A percentile compares a stretch with the other conserved stretches of the same genome.
Evolutionary conservation across 768 basidiomycete genomes (phyloP).

Genomic region (Leccinum aurantiacum): DNA sequence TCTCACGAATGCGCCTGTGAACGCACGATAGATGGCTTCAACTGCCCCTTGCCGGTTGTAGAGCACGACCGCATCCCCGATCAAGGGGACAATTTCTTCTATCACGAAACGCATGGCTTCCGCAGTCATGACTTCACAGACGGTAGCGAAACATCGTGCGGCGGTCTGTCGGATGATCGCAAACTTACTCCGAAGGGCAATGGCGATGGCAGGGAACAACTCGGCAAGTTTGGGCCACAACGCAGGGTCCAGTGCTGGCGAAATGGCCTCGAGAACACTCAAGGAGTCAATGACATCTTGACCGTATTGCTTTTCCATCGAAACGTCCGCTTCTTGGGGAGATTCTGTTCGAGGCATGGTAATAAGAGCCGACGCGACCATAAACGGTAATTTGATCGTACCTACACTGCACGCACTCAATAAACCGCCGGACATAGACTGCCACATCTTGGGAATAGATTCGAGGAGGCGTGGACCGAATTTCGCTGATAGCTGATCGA

Average conservation of each 20-base stretch:
- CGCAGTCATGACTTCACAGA: constrained; percentile 83
- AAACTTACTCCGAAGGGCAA: constrained; percentile 81
- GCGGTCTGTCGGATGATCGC: constrained; percentile 89
- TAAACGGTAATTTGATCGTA: constrained; percentile 34
- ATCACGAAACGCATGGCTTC: constrained; percentile 91
- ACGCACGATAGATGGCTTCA: constrained; percentile 58
- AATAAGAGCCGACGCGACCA: neutral
- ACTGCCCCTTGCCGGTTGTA: constrained; percentile 85
- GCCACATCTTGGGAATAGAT: constrained; percentile 93
- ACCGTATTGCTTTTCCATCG: constrained; percentile 71
- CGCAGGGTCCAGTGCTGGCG: constrained; percentile 68
- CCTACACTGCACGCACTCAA: constrained; percentile 65
- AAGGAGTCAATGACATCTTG: constrained; percentile 93
- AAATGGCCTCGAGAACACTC: constrained; percentile 82
- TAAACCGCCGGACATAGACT: constrained; percentile 82
- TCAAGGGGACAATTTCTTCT: constrained; percentile 74
- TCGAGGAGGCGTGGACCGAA: constrained; percentile 76
- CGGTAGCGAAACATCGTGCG: constrained; percentile 81
- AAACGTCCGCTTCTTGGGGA: constrained; percentile 55
- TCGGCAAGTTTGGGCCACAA: constrained; percentile 68
- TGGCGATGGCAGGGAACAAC: constrained; percentile 73
- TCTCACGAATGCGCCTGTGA: neutral
- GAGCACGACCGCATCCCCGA: constrained; percentile 74
- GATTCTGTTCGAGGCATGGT: constrained; percentile 40
- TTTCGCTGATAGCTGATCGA: constrained; percentile 69